These are phyloP conservation scores for Penicillium sp. DNA, from an alignment of 2,329 filamentous ascomycete genomes.

Conservation along the genomic window DNA sequence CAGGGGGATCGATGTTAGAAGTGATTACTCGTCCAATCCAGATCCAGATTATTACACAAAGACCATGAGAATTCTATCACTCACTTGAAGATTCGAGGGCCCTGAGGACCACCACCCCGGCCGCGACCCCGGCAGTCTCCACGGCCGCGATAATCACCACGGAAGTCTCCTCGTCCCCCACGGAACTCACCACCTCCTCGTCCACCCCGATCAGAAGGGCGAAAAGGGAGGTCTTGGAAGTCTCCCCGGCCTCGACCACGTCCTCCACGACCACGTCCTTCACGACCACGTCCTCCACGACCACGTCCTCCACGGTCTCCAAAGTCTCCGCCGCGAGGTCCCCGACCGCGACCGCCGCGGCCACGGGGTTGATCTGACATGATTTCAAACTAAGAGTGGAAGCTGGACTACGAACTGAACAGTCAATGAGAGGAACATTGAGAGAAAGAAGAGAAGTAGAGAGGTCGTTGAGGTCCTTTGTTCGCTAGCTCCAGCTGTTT, in stretches of 20 bases:
- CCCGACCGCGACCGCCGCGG: constrained; percentile 19
- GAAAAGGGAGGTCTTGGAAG: constrained; percentile 25
- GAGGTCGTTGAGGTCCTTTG: not conserved
- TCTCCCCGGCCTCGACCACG: constrained; percentile 28
- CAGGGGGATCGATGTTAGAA: not conserved
- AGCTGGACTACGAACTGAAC: not conserved
- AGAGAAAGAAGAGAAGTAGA: not conserved
- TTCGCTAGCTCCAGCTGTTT: not conserved
- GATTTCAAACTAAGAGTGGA: not conserved
- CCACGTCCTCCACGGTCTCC: constrained; percentile 20
- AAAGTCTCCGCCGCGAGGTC: constrained; percentile 25
- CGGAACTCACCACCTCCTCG: constrained; percentile 12
- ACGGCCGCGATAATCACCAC: constrained; percentile 20
- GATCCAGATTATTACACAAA: not conserved
- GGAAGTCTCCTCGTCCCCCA: constrained; percentile 11
- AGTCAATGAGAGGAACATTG: not conserved
- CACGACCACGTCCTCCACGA: constrained; percentile 25
- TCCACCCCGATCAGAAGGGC: constrained; percentile 24
- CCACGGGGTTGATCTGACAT: constrained; percentile 15
- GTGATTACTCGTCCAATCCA: not conserved
- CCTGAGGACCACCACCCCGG: constrained; percentile 24
- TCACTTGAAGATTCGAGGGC: constrained; percentile 34
- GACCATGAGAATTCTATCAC: constrained; percentile 12
- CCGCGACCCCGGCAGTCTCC: constrained; percentile 2
- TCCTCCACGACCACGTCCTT: constrained; percentile 23